Conservation (phyloP, 768 basidiomycete genomes). For the Xerocomus spinulosus region DNA sequence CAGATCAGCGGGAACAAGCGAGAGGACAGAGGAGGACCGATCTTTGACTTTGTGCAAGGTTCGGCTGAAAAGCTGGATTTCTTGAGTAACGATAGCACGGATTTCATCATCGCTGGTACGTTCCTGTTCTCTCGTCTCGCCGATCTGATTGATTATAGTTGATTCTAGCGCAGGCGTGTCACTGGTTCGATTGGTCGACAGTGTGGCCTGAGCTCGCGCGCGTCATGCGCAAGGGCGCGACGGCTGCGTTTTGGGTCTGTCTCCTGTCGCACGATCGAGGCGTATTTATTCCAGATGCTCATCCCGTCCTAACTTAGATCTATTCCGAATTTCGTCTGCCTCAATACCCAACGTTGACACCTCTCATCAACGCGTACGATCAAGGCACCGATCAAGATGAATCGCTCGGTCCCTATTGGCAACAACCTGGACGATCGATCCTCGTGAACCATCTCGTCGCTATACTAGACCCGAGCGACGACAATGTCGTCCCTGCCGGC, state of each 20-base stretch:
- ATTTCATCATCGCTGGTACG: neutral
- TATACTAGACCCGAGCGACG: neutral
- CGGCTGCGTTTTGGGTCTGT: neutral
- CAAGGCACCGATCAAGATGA: neutral
- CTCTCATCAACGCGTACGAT: neutral
- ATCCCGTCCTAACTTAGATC: neutral
- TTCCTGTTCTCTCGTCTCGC: neutral
- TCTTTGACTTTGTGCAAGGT: neutral
- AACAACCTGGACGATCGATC: neutral
- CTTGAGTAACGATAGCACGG: neutral
- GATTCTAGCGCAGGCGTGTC: neutral
- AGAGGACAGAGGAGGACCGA: neutral
- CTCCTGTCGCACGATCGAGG: too few species aligned
- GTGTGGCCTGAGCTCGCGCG: neutral
- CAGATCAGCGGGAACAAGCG: conserved; percentile 4
- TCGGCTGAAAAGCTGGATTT: neutral
- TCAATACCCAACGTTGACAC: neutral
- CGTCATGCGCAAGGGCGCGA: neutral
- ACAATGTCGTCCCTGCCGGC: neutral
- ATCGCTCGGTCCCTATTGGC: neutral
- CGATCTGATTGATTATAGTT: neutral
- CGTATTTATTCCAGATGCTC: too few species aligned
- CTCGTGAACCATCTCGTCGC: neutral
- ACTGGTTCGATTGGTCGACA: conserved; percentile 10
- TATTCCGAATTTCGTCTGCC: neutral